A percentile compares a stretch with the other conserved stretches of the same genome.
Conservation (phyloP, 495 filamentous ascomycete genomes). For the Rhypophila decipiens region DNA sequence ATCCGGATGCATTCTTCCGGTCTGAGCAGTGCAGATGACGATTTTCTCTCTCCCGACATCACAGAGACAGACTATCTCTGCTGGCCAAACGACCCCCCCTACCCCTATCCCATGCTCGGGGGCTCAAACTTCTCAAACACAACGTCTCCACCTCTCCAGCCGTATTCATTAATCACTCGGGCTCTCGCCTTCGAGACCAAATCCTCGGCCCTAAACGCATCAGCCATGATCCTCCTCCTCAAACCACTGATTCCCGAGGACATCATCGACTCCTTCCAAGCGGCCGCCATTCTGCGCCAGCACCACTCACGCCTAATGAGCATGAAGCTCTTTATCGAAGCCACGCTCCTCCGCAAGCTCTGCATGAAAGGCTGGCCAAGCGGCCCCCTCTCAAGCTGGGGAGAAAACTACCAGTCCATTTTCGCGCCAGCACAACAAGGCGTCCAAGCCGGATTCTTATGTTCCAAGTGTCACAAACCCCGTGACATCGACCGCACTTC, state of each 20-base stretch:
- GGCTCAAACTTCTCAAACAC: slow-evolving; percentile 8
- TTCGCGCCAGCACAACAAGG: slow-evolving; percentile 49
- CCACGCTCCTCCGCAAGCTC: slow-evolving; percentile 61
- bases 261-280: slow-evolving; percentile 43
- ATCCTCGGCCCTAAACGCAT: slow-evolving; percentile 40
- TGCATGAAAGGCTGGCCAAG: slow-evolving; percentile 47
- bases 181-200: slow-evolving; percentile 42
- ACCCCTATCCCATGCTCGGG: slow-evolving; percentile 28
- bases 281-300: slow-evolving; percentile 50
- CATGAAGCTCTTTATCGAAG: slow-evolving; percentile 60
- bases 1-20: slow-evolving; percentile 1
- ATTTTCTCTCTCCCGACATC: slow-evolving; percentile 32
- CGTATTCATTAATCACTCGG: slow-evolving; percentile 40
- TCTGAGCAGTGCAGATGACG: slow-evolving; percentile 14
- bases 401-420: slow-evolving; percentile 51
- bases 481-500: slow-evolving; percentile 40
- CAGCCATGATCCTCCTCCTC: slow-evolving; percentile 45
- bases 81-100: slow-evolving; percentile 41
- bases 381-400: slow-evolving; percentile 30
- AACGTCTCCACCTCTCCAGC: slow-evolving; percentile 35
- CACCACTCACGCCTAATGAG: slow-evolving; percentile 60
- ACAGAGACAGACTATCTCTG: slow-evolving; percentile 45
- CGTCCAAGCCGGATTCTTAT: slow-evolving; percentile 40
- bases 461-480: slow-evolving; percentile 46
- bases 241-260: slow-evolving; percentile 42